phyloP scores from a whole-genome alignment of 2,329 filamentous ascomycete species.

The Cryphonectria parasitica region DNA sequence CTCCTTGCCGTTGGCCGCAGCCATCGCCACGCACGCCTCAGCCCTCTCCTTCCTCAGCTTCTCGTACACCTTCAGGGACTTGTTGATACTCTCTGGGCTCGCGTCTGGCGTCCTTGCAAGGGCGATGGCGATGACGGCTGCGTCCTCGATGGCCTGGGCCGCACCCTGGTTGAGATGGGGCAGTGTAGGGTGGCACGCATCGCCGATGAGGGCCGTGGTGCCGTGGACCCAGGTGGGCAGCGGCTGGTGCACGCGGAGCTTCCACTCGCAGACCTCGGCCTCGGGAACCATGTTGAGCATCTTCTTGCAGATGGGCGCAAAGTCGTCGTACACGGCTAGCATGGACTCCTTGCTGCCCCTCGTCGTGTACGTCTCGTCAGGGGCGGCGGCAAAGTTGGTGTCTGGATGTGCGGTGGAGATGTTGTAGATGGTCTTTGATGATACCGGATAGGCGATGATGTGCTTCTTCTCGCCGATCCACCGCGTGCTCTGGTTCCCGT shows the following conservation, averaged over 20 bases:
- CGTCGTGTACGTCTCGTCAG: conserved; percentile 64
- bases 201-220: conserved; percentile 57
- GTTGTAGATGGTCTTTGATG: conserved; percentile 68
- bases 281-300: conserved; percentile 66
- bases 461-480: conserved; percentile 71
- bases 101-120: conserved; percentile 43
- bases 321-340: conserved; percentile 62
- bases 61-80: conserved; percentile 54
- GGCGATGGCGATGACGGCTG: conserved; percentile 48
- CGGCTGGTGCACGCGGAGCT: conserved; percentile 63
- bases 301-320: conserved; percentile 62
- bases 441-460: conserved; percentile 69
- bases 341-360: conserved; percentile 64
- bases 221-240: conserved; percentile 64
- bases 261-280: conserved; percentile 70
- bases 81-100: conserved; percentile 45
- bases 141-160: conserved; percentile 68
- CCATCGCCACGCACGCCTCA: conserved; percentile 52
- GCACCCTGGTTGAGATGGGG: conserved; percentile 68
- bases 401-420: conserved; percentile 66
- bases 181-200: conserved; percentile 66
- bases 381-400: conserved; percentile 53
- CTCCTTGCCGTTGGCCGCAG: conserved; percentile 48
- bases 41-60: conserved; percentile 55
- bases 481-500: conserved; percentile 59